Base-by-base conservation (phyloP, 2,329 filamentous ascomycete genomes). In the Exophiala dermatitidis region DNA sequence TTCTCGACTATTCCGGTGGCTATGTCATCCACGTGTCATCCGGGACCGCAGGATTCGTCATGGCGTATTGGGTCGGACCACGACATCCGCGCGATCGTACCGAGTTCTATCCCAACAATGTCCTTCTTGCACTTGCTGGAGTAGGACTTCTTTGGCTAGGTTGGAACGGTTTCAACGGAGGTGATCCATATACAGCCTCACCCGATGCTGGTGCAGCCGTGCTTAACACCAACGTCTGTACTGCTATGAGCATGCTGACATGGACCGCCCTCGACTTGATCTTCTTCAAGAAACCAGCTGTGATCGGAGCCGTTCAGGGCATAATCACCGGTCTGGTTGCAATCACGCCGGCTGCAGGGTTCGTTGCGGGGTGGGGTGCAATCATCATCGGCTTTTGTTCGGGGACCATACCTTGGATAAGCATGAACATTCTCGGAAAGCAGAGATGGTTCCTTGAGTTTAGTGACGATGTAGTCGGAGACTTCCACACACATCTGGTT, bases 371-470 rank as follows among this genome's bases (percentile, higher is more conserved):
- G 34, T 78, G 75, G 75, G 74, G 73, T 36, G 75, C 75, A 9
- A 73, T 77, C 60, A 65, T 74, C 50, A 70, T 77, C 36, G 75
- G 75, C 3, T 55, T 71, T 28, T 72, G 67, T 52, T 71, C 69
- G 4, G 74, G 74, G 8, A 67, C 63, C 8, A 68, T 77, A 12
- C 75, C 75, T 1, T 77, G 74, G 74, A 52, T 75, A 8, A 71
- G 69, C 28, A 76, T 77, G 74, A 77, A 77, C 63, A 64, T 76
- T 26, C 59, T 73, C 4, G 72, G 71, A 49, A 73, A 72, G 60
- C 70, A 68, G 51, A 62, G 65, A 50, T 78, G 78, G 59, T 82
- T 83, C 66, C 83, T 84, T 77, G 77, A 78, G 62, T 70, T 72
- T 58, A 72, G 75, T 56, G 77, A 82, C 63, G 78, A 83, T 62